phyloP scores from a whole-genome alignment of 1,284 basidiomycete genomes.

The Boletus calvinii region DNA sequence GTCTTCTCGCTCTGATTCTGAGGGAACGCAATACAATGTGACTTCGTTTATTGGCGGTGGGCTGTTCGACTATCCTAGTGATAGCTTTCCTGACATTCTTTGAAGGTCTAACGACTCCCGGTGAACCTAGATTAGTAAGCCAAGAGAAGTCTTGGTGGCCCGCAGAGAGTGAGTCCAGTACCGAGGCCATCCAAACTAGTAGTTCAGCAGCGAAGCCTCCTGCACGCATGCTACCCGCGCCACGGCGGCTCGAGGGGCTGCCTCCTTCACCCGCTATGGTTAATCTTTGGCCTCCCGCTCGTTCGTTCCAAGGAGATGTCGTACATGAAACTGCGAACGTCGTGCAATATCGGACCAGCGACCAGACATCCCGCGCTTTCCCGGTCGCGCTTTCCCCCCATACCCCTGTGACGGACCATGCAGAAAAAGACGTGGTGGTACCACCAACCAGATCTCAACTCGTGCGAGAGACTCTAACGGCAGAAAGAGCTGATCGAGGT shows the following conservation, averaged over 20 bases:
- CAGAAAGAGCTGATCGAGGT: conserved; percentile 29
- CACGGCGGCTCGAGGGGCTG: not conserved
- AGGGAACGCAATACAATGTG: conserved; percentile 63
- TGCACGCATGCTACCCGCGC: not conserved
- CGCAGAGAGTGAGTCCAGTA: conserved; percentile 4
- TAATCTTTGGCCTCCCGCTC: conserved; percentile 2
- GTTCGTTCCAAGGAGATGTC: conserved; percentile 2
- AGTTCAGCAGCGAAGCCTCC: not conserved
- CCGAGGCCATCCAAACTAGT: not conserved
- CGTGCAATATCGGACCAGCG: not conserved
- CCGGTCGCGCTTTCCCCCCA: not conserved
- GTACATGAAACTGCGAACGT: not conserved
- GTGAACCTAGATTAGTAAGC: conserved; percentile 2
- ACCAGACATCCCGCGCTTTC: conserved; percentile 5
- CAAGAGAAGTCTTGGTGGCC: conserved; percentile 6
- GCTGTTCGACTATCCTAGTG: conserved; percentile 21
- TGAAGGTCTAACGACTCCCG: conserved; percentile 36
- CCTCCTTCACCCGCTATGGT: conserved; percentile 3
- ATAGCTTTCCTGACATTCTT: conserved; percentile 2
- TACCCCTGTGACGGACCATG: not conserved
- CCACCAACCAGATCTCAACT: conserved; percentile 33
- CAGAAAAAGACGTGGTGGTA: conserved; percentile 15
- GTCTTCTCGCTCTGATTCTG: conserved; percentile 38
- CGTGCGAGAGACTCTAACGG: conserved; percentile 19
- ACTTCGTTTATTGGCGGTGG: conserved; percentile 73